Base-by-base conservation (phyloP, 2,329 filamentous ascomycete species). In the Trichoderma brevicompactum region DNA sequence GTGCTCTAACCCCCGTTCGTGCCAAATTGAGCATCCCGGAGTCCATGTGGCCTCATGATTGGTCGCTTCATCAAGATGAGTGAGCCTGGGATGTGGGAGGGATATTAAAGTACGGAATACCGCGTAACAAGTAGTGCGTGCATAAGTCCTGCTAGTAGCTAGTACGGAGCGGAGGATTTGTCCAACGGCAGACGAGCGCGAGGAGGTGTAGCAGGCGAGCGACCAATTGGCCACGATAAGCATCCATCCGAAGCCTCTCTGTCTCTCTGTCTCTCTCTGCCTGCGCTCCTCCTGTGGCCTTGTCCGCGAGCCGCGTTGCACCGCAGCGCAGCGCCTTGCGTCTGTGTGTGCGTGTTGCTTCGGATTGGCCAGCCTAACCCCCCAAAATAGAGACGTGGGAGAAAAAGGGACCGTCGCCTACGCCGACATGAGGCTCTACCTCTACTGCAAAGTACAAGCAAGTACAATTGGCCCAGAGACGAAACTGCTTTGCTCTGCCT, bases 21-120 rank as follows among this genome's bases (percentile, higher is more conserved):
- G 40, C 60, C 60, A 63, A 54, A 63, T 63, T 54, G 49, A 63
- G 60, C 49, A 63, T 63, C 60, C 60, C 17, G 13, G 60, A 63
- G 60, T 54, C 60, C 60, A 63, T 63, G 60, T 46, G 60, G 49
- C 49, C n/a, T 54, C 23, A 17, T 63, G 50, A 64, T 64, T 64
- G 61, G 61, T 9, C 52, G 52, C 48, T 64, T 64, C 10, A 56
- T 17, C 52, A 64, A 56, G 43, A 56, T 41, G 61, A 50, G 43
- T 19, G 43, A 55, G 43, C 41, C 52, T 50, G 34, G 23, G 40
- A 58, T 15, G 12, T 34, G 52, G n/a, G 32, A 38, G 10, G 52
- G 38, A 49, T 46, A 64, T 64, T 64, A 55, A 48, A 63, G 50
- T 55, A 53, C 34, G 53, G 28, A 10, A 32, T 46, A 50, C 56